These are phyloP conservation scores for Ormosia semicastrata DNA, from an alignment of 306 rosid genomes.

Conservation along the genomic window DNA sequence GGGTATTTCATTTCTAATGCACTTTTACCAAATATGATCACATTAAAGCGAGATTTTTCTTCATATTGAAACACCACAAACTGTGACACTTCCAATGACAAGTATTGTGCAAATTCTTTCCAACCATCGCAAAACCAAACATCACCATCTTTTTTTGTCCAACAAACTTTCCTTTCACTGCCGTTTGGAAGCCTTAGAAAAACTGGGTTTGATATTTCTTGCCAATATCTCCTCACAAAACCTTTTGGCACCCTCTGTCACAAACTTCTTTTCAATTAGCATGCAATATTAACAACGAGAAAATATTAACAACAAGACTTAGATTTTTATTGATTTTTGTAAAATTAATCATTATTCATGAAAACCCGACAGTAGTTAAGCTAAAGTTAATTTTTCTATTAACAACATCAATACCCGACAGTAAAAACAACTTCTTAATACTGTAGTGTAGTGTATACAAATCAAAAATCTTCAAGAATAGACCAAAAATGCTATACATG, in stretches of 20 bases:
- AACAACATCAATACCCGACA: too few species aligned
- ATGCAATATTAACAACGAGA: neutral
- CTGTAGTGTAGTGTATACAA: neutral
- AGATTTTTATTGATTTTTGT: too few species aligned
- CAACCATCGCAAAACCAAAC: conserved; percentile 17
- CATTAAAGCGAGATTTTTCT: neutral
- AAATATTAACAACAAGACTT: too few species aligned
- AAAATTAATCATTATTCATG: too few species aligned
- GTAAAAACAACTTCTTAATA: neutral
- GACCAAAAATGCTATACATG: neutral
- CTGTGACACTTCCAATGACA: neutral
- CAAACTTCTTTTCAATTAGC: neutral
- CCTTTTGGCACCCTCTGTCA: neutral
- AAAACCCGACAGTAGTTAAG: too few species aligned
- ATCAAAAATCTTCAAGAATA: neutral
- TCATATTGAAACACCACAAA: conserved; percentile 24
- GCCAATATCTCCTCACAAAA: conserved; percentile 17
- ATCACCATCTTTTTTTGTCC: neutral
- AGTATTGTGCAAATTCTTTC: conserved; percentile 2
- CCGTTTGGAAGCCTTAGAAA: conserved; percentile 32
- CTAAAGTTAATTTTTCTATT: too few species aligned
- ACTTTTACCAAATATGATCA: neutral
- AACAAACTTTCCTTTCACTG: neutral
- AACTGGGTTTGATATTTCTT: neutral
- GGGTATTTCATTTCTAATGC: conserved; percentile 19